phyloP scores from a whole-genome alignment of 2,329 filamentous ascomycete genomes.

The Pseudodiploospora longispora region DNA sequence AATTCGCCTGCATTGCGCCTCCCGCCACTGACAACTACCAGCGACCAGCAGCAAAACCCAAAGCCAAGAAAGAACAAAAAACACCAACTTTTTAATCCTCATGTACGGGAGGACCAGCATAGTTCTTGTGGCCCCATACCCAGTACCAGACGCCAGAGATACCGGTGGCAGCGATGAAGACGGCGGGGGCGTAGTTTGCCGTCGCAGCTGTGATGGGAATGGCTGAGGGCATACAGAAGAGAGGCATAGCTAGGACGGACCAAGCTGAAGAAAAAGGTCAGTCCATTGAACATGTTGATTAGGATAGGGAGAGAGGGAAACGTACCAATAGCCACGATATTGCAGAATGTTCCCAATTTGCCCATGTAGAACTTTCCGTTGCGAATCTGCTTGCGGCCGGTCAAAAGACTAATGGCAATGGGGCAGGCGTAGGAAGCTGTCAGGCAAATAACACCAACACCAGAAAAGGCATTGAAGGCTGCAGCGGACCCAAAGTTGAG shows the following conservation, averaged over 20 bases:
- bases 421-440: constrained; percentile 62
- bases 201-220: constrained; percentile 49
- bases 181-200: constrained; percentile 69
- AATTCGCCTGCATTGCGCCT: too few relatives aligned
- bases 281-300: constrained; percentile 7
- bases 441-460: constrained; percentile 61
- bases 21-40: too few relatives aligned
- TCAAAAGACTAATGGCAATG: constrained; percentile 55
- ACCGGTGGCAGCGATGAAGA: constrained; percentile 58
- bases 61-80: too few relatives aligned
- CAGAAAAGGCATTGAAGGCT: constrained; percentile 66
- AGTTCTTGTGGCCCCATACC: constrained; percentile 62
- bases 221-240: constrained; percentile 64
- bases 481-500: constrained; percentile 63
- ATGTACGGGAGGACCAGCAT: constrained; percentile 51
- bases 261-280: constrained; percentile 37
- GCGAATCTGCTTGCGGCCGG: constrained; percentile 50
- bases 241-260: constrained; percentile 59
- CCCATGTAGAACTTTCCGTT: constrained; percentile 55
- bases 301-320: constrained; percentile 10
- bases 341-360: constrained; percentile 50
- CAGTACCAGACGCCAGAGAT: constrained; percentile 61
- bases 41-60: too few relatives aligned
- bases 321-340: constrained; percentile 56
- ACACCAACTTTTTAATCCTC: constrained; percentile 19